Evolutionary conservation across 2,329 filamentous ascomycete genomes (phyloP).

Genomic region (Emericellopsis atlantica): DNA sequence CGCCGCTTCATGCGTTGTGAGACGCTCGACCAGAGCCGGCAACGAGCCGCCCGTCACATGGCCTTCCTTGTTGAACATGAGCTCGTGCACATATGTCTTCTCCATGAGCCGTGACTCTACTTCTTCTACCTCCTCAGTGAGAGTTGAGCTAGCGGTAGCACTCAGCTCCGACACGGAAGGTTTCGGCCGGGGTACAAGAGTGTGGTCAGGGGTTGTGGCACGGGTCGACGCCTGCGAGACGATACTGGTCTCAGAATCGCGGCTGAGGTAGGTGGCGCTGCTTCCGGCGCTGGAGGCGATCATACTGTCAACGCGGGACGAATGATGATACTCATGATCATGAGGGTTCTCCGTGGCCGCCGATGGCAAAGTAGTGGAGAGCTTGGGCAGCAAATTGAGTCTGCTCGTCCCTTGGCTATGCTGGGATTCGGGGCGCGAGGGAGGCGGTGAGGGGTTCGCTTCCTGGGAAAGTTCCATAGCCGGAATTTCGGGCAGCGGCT

Average conservation of each 20-base stretch:
- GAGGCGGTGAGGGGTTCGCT: constrained; percentile 18
- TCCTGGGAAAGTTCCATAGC: constrained; percentile 31
- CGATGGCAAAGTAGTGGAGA: constrained; percentile 39
- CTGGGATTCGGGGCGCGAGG: constrained; percentile 29
- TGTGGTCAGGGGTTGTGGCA: constrained; percentile 71
- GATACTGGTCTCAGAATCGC: constrained; percentile 70
- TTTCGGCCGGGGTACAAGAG: constrained; percentile 39
- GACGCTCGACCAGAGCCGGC: constrained; percentile 80
- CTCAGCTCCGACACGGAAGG: constrained; percentile 59
- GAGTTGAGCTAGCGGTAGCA: constrained; percentile 47
- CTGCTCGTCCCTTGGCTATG: constrained; percentile 27
- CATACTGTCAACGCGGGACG: constrained; percentile 54
- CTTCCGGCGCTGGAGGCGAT: constrained; percentile 67
- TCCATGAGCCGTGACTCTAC: constrained; percentile 77
- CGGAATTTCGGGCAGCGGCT: constrained; percentile 56
- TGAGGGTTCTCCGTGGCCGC: constrained; percentile 31
- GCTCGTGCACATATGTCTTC: constrained; percentile 81
- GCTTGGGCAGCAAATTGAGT: constrained; percentile 41
- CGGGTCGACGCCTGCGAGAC: constrained; percentile 75
- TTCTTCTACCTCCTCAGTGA: constrained; percentile 67
- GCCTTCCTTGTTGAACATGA: constrained; percentile 88
- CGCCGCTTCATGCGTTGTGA: constrained; percentile 86
- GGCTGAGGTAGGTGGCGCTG: constrained; percentile 65
- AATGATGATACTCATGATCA: constrained; percentile 35
- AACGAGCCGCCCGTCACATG: constrained; percentile 89